A percentile compares a stretch with the other conserved stretches of the same genome.
Conservation (phyloP, 257 asterid genomes). For the Solanum lycopersicoides region DNA sequence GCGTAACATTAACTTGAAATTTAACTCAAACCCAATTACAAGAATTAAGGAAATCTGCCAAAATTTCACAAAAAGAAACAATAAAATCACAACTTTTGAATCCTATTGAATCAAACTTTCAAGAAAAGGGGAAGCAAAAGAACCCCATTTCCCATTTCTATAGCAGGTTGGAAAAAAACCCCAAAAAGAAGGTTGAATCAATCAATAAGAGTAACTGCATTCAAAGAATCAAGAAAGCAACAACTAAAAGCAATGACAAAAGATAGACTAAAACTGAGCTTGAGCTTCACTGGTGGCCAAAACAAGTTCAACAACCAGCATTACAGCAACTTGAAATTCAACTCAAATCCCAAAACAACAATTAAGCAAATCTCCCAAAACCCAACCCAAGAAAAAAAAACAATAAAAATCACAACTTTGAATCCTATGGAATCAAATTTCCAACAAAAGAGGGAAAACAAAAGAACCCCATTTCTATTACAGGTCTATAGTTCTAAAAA, state of each 20-base stretch:
- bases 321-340: neutral
- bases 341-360: neutral
- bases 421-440: neutral
- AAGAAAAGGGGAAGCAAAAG: neutral
- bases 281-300: neutral
- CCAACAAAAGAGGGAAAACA: neutral
- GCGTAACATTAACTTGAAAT: neutral
- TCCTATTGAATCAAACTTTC: neutral
- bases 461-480: neutral
- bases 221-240: neutral
- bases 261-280: neutral
- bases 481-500: neutral
- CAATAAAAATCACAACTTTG: neutral
- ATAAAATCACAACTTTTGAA: neutral
- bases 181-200: neutral
- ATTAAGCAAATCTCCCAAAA: neutral
- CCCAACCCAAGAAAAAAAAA: neutral
- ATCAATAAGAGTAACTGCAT: neutral
- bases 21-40: neutral
- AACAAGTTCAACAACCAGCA: neutral
- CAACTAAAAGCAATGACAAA: neutral
- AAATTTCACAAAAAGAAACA: neutral
- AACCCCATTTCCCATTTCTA: neutral
- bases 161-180: neutral
- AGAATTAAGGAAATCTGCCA: neutral